A percentile compares a stretch with the other conserved stretches of the same genome.
phyloP scores from a whole-genome alignment of 257 asterid genomes.

The Ehretia macrophylla region DNA sequence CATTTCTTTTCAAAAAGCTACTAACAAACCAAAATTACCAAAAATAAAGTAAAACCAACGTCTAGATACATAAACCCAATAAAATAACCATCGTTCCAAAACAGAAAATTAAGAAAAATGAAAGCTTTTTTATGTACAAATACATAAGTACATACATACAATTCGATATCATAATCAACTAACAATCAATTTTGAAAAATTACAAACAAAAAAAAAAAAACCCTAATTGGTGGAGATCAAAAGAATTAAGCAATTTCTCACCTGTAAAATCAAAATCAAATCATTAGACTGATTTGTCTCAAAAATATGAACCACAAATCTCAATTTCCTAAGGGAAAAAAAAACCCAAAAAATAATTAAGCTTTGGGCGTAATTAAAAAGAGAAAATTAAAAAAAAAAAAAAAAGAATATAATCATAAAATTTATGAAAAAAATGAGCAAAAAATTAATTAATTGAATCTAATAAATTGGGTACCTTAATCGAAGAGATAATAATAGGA shows the following conservation, averaged over 20 bases:
- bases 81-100: too few species aligned
- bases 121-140: too few species aligned
- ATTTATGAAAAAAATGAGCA: neutral
- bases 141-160: too few species aligned
- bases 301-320: constrained; percentile 8
- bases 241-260: neutral
- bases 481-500: constrained; percentile 13
- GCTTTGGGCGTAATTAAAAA: neutral
- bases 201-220: neutral
- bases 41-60: neutral
- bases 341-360: neutral
- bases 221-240: neutral
- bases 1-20: neutral
- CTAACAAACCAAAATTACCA: neutral
- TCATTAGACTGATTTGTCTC: constrained; percentile 15
- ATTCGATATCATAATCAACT: neutral
- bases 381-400: neutral
- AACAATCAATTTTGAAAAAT: neutral
- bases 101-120: too few species aligned
- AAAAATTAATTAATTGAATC: constrained; percentile 3
- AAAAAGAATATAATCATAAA: neutral
- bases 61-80: too few species aligned
- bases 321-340: neutral
- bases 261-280: neutral
- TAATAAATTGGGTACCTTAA: neutral